Evolutionary conservation across 805 yeast species (phyloP).

Genomic region (Grigorovia yakushimaensis): DNA sequence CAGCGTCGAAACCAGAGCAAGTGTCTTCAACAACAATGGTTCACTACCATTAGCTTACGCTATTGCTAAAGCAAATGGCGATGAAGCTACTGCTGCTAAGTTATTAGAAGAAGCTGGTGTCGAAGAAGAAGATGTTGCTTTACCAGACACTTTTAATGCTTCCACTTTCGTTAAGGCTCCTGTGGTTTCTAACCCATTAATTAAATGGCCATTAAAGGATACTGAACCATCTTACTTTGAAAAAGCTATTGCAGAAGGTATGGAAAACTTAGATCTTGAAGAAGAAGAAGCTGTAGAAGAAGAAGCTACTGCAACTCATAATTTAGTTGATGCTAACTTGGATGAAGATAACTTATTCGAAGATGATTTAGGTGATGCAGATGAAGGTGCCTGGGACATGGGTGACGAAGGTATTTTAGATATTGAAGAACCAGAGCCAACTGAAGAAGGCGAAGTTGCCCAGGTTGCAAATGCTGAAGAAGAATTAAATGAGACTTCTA

Average conservation of each 20-base stretch:
- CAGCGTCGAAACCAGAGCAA: constrained; percentile 65
- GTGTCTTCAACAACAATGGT: constrained; percentile 67
- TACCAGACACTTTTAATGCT: constrained; percentile 41
- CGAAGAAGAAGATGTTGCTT: constrained; percentile 48
- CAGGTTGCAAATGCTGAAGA: constrained; percentile 24
- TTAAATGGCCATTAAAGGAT: constrained; percentile 75
- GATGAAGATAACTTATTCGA: constrained; percentile 28
- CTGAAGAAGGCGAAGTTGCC: constrained; percentile 33
- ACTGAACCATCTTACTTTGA: constrained; percentile 75
- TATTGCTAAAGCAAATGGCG: constrained; percentile 78
- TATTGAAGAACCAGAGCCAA: constrained; percentile 43
- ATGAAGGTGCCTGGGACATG: constrained; percentile 70
- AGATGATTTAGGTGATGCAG: constrained; percentile 41
- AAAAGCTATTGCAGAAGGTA: constrained; percentile 67
- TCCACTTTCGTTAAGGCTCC: constrained; percentile 36
- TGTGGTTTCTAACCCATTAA: constrained; percentile 31
- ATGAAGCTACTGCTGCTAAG: constrained; percentile 61
- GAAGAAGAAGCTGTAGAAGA: constrained; percentile 21
- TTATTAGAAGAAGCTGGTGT: constrained; percentile 65
- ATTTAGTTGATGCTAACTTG: constrained; percentile 14
- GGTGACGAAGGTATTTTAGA: constrained; percentile 66
- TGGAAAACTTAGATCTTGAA: constrained; percentile 53
- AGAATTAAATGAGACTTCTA: constrained; percentile 49
- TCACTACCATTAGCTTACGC: constrained; percentile 86
- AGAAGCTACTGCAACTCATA: constrained; percentile 1